Evolutionary conservation across 1,284 basidiomycete genomes (phyloP), one percentile per base, ranked within the genome.

Genomic region (Takashimella koratensis): DNA sequence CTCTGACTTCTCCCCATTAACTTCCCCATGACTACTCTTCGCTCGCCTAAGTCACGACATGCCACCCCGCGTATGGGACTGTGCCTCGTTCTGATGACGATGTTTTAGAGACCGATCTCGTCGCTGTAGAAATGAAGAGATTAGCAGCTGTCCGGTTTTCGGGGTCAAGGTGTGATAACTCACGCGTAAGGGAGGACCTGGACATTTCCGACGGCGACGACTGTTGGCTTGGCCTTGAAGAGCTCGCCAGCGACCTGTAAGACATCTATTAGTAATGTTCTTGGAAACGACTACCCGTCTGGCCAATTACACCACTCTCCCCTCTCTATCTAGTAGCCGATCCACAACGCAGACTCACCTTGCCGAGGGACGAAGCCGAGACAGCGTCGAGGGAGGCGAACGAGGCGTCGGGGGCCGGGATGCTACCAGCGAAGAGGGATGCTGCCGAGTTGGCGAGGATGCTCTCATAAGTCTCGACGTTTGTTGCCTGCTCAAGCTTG

Each of bases 51-150:
- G n/a, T n/a, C n/a, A n/a, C n/a, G n/a, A n/a, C n/a, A n/a, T n/a
- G n/a, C n/a, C n/a, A n/a, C n/a, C n/a, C n/a, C n/a, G n/a, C n/a
- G n/a, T n/a, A n/a, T n/a, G n/a, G n/a, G n/a, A n/a, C n/a, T n/a
- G n/a, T n/a, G n/a, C n/a, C n/a, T n/a, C n/a, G n/a, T n/a, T n/a
- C n/a, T n/a, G n/a, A n/a, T n/a, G n/a, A n/a, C n/a, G n/a, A n/a
- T n/a, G n/a, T n/a, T n/a, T 83, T 76, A 89, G 64, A 92, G 83
- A 58, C 87, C 90, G 63, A 92, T 77, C 76, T 93, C 90, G 71
- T 92, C 90, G 49, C 73, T 75, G 54, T 8, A 20, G 12, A 24
- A 44, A 13, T 47, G 24, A 21, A 41, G 36, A 25, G 42, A 11
- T 20, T 43, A 12, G 25, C 4, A 2, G 19, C 26, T 47, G n/a